Conservation (phyloP, 257 asterid genomes). For the Solanum arcanum region DNA sequence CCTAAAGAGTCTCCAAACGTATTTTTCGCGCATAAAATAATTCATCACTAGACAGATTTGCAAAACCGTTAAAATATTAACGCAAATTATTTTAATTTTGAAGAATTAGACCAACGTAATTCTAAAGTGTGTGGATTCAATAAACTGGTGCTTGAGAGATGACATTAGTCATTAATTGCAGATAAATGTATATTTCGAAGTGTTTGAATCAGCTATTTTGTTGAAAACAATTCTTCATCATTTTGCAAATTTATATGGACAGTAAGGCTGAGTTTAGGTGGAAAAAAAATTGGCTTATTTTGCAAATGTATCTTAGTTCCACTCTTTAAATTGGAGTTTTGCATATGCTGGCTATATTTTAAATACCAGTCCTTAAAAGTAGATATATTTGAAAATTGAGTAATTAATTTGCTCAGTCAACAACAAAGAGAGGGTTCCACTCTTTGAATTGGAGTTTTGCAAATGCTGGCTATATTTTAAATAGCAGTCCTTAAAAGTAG, state of each 20-base stretch:
- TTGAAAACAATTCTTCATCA: background rate
- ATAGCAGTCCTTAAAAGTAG: background rate
- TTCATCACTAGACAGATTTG: background rate
- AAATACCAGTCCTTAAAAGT: background rate
- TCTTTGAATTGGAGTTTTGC: background rate
- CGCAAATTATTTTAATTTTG: background rate
- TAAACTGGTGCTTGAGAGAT: background rate
- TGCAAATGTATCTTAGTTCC: background rate
- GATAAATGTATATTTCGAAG: too few relatives aligned
- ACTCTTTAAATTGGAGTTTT: background rate
- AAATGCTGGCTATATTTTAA: background rate
- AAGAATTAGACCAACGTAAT: background rate
- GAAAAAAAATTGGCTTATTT: background rate
- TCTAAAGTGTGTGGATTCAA: background rate
- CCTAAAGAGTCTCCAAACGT: background rate
- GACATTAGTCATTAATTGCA: background rate
- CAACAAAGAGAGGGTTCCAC: background rate
- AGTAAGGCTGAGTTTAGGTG: background rate
- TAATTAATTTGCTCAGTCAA: too few relatives aligned
- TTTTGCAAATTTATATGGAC: background rate
- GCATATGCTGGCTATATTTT: background rate
- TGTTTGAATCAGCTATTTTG: background rate
- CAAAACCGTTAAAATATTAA: background rate
- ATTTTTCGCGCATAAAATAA: background rate
- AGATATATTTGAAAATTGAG: background rate